These are phyloP conservation scores for Lentinus tigrinus DNA, from an alignment of 768 basidiomycete genomes.

Conservation along the genomic window DNA sequence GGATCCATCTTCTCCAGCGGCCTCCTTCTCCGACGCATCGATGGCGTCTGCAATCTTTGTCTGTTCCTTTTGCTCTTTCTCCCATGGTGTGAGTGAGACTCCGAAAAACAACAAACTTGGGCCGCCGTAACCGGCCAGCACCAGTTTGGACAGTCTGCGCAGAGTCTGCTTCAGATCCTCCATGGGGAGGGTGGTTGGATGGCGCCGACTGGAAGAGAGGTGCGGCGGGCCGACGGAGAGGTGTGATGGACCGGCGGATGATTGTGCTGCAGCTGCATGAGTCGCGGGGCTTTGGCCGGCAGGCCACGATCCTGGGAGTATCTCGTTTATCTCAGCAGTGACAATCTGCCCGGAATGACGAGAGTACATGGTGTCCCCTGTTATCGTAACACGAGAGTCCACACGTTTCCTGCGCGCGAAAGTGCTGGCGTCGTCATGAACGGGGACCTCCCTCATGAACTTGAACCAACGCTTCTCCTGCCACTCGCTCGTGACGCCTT, in stretches of 20 bases:
- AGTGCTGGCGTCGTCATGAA: constrained; percentile 40
- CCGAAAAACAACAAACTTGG: constrained; percentile 82
- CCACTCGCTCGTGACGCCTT: constrained; percentile 79
- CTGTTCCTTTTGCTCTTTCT: constrained; percentile 52
- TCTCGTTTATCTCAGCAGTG: constrained; percentile 78
- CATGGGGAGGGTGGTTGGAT: constrained; percentile 29
- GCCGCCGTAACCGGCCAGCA: constrained; percentile 82
- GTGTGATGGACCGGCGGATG: neutral
- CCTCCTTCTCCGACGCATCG: constrained; percentile 70
- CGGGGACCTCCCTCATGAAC: constrained; percentile 63
- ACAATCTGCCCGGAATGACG: constrained; percentile 71
- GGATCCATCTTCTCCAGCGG: constrained; percentile 16
- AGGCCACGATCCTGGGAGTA: constrained; percentile 8
- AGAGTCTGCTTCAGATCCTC: constrained; percentile 64
- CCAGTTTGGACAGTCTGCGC: constrained; percentile 80
- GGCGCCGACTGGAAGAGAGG: neutral
- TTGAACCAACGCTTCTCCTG: constrained; percentile 72
- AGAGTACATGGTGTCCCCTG: constrained; percentile 69
- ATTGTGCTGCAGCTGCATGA: neutral
- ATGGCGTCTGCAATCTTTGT: constrained; percentile 63
- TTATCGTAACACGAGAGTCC: constrained; percentile 66
- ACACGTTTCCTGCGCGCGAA: constrained; percentile 9
- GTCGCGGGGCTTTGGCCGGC: neutral
- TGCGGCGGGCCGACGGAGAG: neutral
- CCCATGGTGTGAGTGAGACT: constrained; percentile 39